Evolutionary conservation across 1,284 basidiomycete genomes (phyloP).

Genomic region (Ceratobasidium sp.): DNA sequence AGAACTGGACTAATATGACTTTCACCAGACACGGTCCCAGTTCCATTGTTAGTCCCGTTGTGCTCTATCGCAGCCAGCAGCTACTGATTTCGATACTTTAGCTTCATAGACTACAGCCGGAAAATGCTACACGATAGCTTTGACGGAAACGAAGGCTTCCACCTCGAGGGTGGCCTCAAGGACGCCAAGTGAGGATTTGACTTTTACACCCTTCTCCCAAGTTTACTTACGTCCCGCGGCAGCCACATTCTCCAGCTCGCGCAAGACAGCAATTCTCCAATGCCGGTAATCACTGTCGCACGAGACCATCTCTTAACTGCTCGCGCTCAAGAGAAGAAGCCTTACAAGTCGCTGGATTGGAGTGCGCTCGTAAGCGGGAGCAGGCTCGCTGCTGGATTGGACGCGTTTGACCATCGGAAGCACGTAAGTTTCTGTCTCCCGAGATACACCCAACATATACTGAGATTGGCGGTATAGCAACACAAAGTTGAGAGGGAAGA

Average conservation of each 20-base stretch:
- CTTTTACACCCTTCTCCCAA: neutral
- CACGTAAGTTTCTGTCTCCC: constrained; percentile 16
- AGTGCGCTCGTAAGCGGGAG: constrained; percentile 71
- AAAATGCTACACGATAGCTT: constrained; percentile 77
- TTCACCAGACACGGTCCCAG: constrained; percentile 62
- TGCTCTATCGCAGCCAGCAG: constrained; percentile 43
- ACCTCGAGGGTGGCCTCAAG: constrained; percentile 88
- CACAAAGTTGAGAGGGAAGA: constrained; percentile 32
- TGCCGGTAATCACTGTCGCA: constrained; percentile 80
- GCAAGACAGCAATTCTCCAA: constrained; percentile 72
- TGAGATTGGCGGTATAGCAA: constrained; percentile 30
- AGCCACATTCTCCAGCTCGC: constrained; percentile 70
- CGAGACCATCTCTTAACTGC: constrained; percentile 74
- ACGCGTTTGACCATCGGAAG: constrained; percentile 61
- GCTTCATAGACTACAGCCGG: constrained; percentile 65
- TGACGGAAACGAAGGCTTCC: constrained; percentile 79
- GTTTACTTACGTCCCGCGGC: constrained; percentile 7
- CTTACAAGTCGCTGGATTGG: constrained; percentile 71
- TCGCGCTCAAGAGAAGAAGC: constrained; percentile 65
- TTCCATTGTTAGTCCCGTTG: constrained; percentile 56
- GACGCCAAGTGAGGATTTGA: constrained; percentile 63
- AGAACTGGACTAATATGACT: constrained; percentile 44
- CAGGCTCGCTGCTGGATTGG: constrained; percentile 70
- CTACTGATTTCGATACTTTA: constrained; percentile 44
- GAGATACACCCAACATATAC: neutral